phyloP scores from a whole-genome alignment of 352 stramenopile genomes.

The Pythium folliculosum region DNA sequence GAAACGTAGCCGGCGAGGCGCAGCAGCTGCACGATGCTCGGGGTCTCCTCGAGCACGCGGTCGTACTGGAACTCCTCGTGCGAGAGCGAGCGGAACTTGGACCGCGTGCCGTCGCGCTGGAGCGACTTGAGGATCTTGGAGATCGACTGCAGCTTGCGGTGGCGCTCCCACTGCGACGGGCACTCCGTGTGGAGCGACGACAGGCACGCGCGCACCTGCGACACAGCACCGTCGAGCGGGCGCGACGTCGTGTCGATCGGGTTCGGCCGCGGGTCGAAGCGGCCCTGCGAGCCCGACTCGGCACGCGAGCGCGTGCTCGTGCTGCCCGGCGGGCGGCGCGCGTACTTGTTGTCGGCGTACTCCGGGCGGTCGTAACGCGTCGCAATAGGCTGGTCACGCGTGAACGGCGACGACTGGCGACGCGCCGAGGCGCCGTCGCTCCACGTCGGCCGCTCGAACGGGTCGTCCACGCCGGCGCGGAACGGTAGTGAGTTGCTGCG shows the following conservation, averaged over 20 bases:
- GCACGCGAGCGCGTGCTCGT: conserved; percentile 19
- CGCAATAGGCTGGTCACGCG: conserved; percentile 8
- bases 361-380: conserved; percentile 19
- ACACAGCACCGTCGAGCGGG: conserved; percentile 37
- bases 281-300: conserved; percentile 12
- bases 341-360: conserved; percentile 21
- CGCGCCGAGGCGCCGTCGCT: conserved; percentile 53
- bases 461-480: conserved; percentile 31
- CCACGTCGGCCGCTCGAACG: conserved; percentile 45
- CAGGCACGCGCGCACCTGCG: conserved; percentile 55
- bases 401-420: conserved; percentile 15
- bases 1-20: conserved; percentile 77
- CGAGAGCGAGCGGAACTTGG: conserved; percentile 64
- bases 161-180: conserved; percentile 59
- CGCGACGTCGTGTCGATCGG: conserved; percentile 4
- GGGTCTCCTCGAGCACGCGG: conserved; percentile 62
- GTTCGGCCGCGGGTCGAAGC: conserved; percentile 5
- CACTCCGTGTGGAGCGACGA: conserved; percentile 65
- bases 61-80: conserved; percentile 77
- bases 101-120: conserved; percentile 60
- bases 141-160: conserved; percentile 67
- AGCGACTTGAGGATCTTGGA: conserved; percentile 71
- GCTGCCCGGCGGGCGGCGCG: conserved; percentile 13
- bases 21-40: conserved; percentile 78
- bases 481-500: conserved; percentile 67